phyloP scores from a whole-genome alignment of 192 early-diverging fungal genomes.

The Phlyctochytrium planicorne region DNA sequence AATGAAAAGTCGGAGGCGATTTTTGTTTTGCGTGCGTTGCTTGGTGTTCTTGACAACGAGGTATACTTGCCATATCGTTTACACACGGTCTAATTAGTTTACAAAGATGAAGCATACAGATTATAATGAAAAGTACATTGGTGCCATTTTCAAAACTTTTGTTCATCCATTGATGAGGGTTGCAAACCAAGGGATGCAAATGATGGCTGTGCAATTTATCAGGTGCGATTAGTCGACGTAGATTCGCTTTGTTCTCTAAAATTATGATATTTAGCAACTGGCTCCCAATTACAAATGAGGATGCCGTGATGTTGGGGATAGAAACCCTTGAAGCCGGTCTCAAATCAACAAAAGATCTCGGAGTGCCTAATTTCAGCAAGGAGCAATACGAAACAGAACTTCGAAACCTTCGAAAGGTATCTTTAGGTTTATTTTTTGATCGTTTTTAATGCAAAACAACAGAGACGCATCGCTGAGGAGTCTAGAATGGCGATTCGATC shows the following conservation, averaged over 20 bases:
- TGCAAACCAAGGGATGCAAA: conserved; percentile 38
- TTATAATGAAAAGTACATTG: conserved; percentile 52
- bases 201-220: conserved; percentile 52
- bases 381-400: conserved; percentile 36
- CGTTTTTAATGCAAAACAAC: neutral
- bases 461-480: conserved; percentile 40
- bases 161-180: conserved; percentile 48
- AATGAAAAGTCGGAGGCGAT: conserved; percentile 9
- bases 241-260: too few relatives aligned
- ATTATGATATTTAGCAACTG: conserved; percentile 43
- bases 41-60: conserved; percentile 38
- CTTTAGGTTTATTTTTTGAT: neutral
- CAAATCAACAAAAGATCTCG: conserved; percentile 27
- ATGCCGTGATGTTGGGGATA: conserved; percentile 45
- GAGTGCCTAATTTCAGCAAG: conserved; percentile 35
- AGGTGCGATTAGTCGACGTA: conserved; percentile 19
- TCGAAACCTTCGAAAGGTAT: conserved; percentile 29
- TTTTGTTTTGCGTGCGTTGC: conserved; percentile 39
- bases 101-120: conserved; percentile 44
- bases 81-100: neutral
- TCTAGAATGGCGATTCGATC: conserved; percentile 45
- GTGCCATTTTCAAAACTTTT: conserved; percentile 51
- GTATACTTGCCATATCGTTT: neutral
- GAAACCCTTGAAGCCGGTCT: conserved; percentile 46
- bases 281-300: conserved; percentile 55